phyloP scores from a whole-genome alignment of 257 asterid species.

The Nicotiana sylvestris region DNA sequence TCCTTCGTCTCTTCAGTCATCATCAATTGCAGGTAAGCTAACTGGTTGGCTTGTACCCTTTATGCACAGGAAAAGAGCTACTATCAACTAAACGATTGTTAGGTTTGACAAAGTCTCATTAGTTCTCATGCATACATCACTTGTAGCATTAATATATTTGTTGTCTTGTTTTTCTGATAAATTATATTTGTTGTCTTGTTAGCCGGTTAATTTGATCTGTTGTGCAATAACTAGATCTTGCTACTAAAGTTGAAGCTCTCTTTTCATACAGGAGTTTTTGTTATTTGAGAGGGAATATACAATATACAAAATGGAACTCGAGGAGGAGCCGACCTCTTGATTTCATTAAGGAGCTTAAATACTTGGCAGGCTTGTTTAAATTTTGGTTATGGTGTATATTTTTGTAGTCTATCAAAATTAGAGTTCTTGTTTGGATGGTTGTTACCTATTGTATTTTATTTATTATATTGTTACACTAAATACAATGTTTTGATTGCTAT shows the following conservation, averaged over 20 bases:
- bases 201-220: background rate
- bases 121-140: background rate
- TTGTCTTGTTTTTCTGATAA: no score
- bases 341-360: background rate
- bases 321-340: conserved; percentile 39
- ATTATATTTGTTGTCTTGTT: background rate
- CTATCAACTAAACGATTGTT: background rate
- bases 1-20: conserved; percentile 84
- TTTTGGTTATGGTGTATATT: background rate
- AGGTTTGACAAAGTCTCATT: background rate
- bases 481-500: no score
- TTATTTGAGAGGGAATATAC: conserved; percentile 78
- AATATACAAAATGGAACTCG: conserved; percentile 52
- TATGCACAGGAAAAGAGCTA: background rate
- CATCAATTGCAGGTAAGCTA: conserved; percentile 77
- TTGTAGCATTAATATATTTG: no score
- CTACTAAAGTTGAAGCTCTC: conserved; percentile 13
- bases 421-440: background rate
- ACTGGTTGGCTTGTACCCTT: background rate
- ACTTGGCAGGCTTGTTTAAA: background rate
- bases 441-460: no score
- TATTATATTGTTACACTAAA: no score
- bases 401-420: background rate
- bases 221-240: background rate
- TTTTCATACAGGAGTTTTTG: conserved; percentile 65